Evolutionary conservation across 306 rosid species (phyloP).

Genomic region (Glycyrrhiza uralensis): DNA sequence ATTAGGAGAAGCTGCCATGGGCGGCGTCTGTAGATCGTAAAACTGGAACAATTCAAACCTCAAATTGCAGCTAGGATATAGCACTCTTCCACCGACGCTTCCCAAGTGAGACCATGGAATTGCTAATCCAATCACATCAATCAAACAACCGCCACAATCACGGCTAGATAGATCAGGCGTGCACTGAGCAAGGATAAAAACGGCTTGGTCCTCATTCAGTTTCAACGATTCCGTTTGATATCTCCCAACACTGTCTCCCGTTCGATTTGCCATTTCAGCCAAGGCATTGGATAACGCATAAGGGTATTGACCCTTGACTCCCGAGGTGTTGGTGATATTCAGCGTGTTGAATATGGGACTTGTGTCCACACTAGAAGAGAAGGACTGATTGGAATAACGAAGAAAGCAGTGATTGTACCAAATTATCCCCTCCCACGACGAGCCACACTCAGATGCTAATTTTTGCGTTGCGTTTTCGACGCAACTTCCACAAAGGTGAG

Average conservation of each 20-base stretch:
- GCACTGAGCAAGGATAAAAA: neutral
- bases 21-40: neutral
- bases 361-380: no score
- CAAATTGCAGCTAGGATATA: neutral
- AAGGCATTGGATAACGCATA: neutral
- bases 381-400: no score
- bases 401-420: no score
- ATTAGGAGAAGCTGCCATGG: no score
- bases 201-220: neutral
- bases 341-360: no score
- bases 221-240: neutral
- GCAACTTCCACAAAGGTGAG: no score
- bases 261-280: neutral
- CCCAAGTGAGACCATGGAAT: no score
- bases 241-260: neutral
- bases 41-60: neutral
- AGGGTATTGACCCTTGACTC: no score
- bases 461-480: no score
- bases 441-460: no score
- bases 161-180: neutral
- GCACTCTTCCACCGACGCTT: neutral
- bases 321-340: neutral
- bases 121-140: neutral
- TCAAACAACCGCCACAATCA: neutral
- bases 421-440: no score